Base-by-base conservation (phyloP, 768 basidiomycete species). In the Boletus sensibilis region DNA sequence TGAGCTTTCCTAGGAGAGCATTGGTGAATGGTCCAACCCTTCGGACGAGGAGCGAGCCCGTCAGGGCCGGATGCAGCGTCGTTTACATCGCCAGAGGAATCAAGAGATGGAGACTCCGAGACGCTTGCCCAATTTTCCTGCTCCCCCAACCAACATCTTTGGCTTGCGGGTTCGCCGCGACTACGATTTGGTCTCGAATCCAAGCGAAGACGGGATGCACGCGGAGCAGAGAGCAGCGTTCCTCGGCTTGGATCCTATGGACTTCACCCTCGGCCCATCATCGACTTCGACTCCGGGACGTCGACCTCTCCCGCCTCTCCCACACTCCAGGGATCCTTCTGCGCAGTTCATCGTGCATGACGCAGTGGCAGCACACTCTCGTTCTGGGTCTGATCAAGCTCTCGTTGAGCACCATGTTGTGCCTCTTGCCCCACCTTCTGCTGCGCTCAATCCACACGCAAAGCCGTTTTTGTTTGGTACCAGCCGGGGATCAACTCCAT, bases 1-100 rank as follows among this genome's bases (percentile, higher is more conserved):
- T 55, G 31, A 60, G 55, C 41, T 59, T 51, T 53, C 29, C 54
- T 59, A 72, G 61, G 76, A 90, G 86, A 92, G 89, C 62, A 86
- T 91, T 47, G 90, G 90, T 27, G 91, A 94, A 74, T 94, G 83
- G 82, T 94, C 92, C 23, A 94, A 94, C 65, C 92, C 92, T 18
- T 94, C 92, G 25, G 92, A 94, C 65, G 92, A 94, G 71, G 92
- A 94, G 66, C 82, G 87, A 29, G 90, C 87, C 4, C 82, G 90
- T 21, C 85, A 85, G 59, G 73, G 79, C 31, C 83, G 89, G 31
- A 71, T 82, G 43, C 82, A 87, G 41, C 83, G 86, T 43, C 84
- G 88, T 38, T 69, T 82, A 54, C 82, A 82, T 35, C 82, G 83
- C 20, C 65, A 60, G 33, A 74, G 73, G 63, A 69, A 67, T 12